Percentiles rank a stretch among this genome's conserved stretches.
Conservation (phyloP, 495 filamentous ascomycete genomes). For the Cairneyella variabilis region DNA sequence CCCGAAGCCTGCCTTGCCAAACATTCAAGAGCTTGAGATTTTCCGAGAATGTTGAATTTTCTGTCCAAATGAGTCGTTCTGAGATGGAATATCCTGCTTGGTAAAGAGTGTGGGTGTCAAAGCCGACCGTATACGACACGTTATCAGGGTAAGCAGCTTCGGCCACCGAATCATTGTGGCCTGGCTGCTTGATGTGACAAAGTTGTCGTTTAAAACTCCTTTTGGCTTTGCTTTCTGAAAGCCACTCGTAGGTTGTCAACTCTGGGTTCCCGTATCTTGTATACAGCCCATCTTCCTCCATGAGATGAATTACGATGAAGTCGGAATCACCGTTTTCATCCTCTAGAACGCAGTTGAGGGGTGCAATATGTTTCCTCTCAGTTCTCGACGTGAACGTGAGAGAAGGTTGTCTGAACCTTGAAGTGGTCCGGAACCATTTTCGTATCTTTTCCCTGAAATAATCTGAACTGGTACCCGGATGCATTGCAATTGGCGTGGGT, state of each 20-base stretch:
- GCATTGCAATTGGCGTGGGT: not conserved
- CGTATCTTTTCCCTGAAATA: too few relatives aligned
- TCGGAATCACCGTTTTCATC: not conserved
- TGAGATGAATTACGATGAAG: not conserved
- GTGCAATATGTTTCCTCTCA: not conserved
- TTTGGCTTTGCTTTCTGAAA: not conserved
- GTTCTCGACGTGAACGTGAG: not conserved
- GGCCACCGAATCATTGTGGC: not conserved
- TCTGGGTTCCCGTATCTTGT: not conserved
- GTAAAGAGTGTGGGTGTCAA: not conserved
- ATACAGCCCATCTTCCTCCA: not conserved
- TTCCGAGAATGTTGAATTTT: not conserved
- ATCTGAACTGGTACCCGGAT: too few relatives aligned
- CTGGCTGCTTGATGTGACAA: not conserved
- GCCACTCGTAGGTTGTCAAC: not conserved
- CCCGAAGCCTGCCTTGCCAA: not conserved
- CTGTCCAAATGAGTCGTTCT: not conserved
- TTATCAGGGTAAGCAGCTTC: not conserved
- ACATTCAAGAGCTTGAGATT: too few relatives aligned
- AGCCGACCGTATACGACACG: not conserved
- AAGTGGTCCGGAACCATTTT: too few relatives aligned
- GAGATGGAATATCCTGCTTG: not conserved
- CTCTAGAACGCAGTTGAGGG: not conserved
- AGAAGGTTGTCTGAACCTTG: too few relatives aligned
- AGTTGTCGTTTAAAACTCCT: not conserved